Percentiles rank a stretch among this genome's conserved stretches.
These are phyloP conservation scores for Hippophae gyantsensis DNA, from an alignment of 306 rosid species.

Conservation along the genomic window DNA sequence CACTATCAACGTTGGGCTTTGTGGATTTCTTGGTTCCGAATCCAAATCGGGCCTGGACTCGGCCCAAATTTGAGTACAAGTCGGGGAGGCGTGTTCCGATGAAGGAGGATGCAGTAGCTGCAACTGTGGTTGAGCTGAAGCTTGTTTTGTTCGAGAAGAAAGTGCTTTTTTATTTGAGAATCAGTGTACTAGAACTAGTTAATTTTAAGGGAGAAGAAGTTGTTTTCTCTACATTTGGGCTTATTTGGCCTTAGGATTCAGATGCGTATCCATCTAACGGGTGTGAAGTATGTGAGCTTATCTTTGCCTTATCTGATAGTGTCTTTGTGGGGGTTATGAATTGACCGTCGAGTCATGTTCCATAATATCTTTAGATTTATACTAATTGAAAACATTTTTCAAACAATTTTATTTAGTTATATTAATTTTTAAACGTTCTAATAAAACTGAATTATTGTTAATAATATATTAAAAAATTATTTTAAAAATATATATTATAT, in stretches of 20 bases:
- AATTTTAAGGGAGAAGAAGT: slow-evolving; percentile 7
- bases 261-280: slow-evolving; percentile 71
- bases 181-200: background rate
- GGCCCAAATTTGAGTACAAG: slow-evolving; percentile 22
- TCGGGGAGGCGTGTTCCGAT: slow-evolving; percentile 65
- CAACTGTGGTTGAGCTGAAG: slow-evolving; percentile 18
- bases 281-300: slow-evolving; percentile 30
- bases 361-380: background rate
- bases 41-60: slow-evolving; percentile 60
- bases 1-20: slow-evolving; percentile 14
- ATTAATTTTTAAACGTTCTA: too few relatives aligned
- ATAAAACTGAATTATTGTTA: too few relatives aligned
- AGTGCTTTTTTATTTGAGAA: too few relatives aligned
- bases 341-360: background rate
- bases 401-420: rapidly evolving
- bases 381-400: too few relatives aligned
- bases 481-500: too few relatives aligned
- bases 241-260: slow-evolving; percentile 32
- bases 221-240: background rate
- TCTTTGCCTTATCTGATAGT: slow-evolving; percentile 67
- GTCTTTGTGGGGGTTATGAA: slow-evolving; percentile 9
- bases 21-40: slow-evolving; percentile 45
- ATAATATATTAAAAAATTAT: too few relatives aligned
- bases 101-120: slow-evolving; percentile 64
- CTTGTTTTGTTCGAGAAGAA: too few relatives aligned